These are phyloP conservation scores for Erysimum cheiranthoides DNA, from an alignment of 345 rosid genomes.

Conservation along the genomic window DNA sequence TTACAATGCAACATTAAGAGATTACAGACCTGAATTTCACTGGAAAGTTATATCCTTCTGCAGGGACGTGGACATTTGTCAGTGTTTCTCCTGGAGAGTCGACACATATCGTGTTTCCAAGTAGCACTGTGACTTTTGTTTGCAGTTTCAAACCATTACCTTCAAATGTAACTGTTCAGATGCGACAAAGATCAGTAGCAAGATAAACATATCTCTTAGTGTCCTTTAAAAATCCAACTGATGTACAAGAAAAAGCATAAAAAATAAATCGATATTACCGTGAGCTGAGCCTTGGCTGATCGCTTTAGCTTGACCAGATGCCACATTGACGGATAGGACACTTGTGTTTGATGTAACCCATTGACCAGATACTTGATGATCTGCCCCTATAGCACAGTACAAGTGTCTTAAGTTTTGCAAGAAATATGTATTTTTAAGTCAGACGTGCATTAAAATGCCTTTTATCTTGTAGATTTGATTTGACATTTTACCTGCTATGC, in stretches of 20 bases:
- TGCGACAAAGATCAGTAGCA: conserved; percentile 37
- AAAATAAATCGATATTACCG: conserved; percentile 52
- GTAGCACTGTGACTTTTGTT: conserved; percentile 68
- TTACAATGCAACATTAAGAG: neutral
- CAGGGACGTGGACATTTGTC: conserved; percentile 77
- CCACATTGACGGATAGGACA: conserved; percentile 58
- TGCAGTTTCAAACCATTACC: conserved; percentile 63
- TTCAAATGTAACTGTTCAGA: conserved; percentile 66
- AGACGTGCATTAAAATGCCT: neutral
- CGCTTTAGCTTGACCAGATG: conserved; percentile 77
- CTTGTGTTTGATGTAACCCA: conserved; percentile 75
- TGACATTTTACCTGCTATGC: conserved; percentile 58
- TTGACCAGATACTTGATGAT: conserved; percentile 60
- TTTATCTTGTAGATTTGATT: conserved; percentile 6
- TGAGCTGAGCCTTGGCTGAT: conserved; percentile 70
- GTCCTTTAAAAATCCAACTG: conserved; percentile 4
- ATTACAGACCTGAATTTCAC: conserved; percentile 77
- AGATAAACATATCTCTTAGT: conserved; percentile 9
- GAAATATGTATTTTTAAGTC: neutral
- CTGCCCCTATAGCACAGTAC: conserved; percentile 53
- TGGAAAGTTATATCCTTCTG: conserved; percentile 71
- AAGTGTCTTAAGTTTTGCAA: neutral
- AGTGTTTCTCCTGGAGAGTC: conserved; percentile 77
- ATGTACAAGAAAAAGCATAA: conserved; percentile 10
- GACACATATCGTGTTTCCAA: conserved; percentile 59